phyloP scores from a whole-genome alignment of 1,139 yeast species.

The Blastobotrys arbuscula region DNA sequence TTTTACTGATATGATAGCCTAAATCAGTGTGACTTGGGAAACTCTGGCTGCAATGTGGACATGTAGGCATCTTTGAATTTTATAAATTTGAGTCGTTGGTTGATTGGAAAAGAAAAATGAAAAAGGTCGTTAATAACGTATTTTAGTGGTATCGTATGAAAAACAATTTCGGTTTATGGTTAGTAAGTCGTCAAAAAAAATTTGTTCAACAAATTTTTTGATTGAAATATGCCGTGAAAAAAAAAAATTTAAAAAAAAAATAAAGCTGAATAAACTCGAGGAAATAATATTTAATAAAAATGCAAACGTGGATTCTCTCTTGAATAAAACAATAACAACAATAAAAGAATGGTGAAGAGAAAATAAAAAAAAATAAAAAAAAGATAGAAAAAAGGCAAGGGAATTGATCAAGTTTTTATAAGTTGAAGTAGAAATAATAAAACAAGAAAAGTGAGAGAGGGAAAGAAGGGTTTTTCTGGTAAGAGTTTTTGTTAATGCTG shows the following conservation, averaged over 20 bases:
- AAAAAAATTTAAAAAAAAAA: no score
- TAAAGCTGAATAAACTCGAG: no score
- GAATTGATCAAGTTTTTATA: neutral
- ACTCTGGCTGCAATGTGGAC: neutral
- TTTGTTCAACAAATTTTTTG: neutral
- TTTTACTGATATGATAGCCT: neutral
- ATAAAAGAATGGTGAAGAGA: neutral
- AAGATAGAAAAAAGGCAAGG: neutral
- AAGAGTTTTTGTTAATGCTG: neutral
- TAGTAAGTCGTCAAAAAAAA: neutral
- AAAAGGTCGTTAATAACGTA: neutral
- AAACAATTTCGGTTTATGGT: neutral
- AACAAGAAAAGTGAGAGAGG: neutral
- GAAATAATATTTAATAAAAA: no score
- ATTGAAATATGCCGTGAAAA: no score
- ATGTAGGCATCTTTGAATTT: neutral
- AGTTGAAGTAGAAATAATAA: neutral
- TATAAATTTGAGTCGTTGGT: neutral
- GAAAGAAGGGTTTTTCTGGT: neutral
- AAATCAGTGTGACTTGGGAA: neutral
- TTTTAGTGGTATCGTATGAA: neutral
- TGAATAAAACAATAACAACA: no score
- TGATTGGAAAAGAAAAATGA: neutral
- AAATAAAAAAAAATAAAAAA: neutral
- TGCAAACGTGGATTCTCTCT: no score